phyloP scores from a whole-genome alignment of 2,329 filamentous ascomycete species.

The Ophiostoma quercus region DNA sequence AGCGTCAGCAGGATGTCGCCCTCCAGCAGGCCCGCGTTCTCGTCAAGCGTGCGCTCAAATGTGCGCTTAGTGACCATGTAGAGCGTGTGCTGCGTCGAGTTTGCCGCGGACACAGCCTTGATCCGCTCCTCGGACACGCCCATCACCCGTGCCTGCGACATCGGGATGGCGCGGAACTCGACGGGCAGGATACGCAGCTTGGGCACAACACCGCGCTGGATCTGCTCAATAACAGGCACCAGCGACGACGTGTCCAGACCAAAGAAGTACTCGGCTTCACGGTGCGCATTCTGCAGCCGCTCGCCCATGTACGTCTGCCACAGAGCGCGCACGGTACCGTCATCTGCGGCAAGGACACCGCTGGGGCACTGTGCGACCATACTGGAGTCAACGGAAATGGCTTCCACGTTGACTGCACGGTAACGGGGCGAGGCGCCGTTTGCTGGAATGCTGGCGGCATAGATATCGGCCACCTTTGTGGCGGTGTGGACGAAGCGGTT shows the following conservation, averaged over 20 bases:
- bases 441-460: slow-evolving; percentile 90
- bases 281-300: slow-evolving; percentile 64
- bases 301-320: slow-evolving; percentile 98
- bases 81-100: slow-evolving; percentile 87
- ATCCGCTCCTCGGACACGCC: slow-evolving; percentile 96
- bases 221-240: slow-evolving; percentile 79
- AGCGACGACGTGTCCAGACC: slow-evolving; percentile 84
- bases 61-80: slow-evolving; percentile 92
- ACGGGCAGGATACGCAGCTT: slow-evolving; percentile 86
- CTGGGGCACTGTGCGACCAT: slow-evolving; percentile 88
- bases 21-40: slow-evolving; percentile 64
- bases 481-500: slow-evolving; percentile 88
- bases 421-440: slow-evolving; percentile 89
- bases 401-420: slow-evolving; percentile 90
- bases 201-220: slow-evolving; percentile 73
- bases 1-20: slow-evolving; percentile 88
- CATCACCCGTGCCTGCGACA: slow-evolving; percentile 96
- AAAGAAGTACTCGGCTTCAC: slow-evolving; percentile 95
- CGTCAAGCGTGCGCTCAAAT: slow-evolving; percentile 49
- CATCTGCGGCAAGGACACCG: slow-evolving; percentile 82
- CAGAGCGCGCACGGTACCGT: slow-evolving; percentile 87
- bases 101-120: slow-evolving; percentile 77
- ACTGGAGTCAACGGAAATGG: slow-evolving; percentile 92
- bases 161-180: slow-evolving; percentile 90
- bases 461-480: slow-evolving; percentile 94